Percentiles rank a stretch among this genome's conserved stretches.
These are phyloP conservation scores for Trametes meyenii DNA, from an alignment of 768 basidiomycete genomes.

Conservation along the genomic window DNA sequence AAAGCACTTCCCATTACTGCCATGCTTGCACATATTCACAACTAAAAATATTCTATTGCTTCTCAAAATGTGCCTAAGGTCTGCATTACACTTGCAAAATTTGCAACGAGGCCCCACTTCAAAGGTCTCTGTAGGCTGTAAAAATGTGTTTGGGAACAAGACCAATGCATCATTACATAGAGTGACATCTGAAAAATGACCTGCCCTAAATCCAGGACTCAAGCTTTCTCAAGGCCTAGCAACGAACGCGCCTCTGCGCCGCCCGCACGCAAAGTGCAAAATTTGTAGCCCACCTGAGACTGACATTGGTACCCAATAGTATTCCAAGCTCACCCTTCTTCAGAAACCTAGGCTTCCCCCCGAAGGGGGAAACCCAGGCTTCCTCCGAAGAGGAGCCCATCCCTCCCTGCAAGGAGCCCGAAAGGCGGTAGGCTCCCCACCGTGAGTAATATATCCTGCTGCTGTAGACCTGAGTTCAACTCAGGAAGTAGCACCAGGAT, in stretches of 20 bases:
- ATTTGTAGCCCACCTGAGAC: not conserved
- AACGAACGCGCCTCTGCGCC: not conserved
- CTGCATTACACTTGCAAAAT: too few species aligned
- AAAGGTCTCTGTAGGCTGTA: too few species aligned
- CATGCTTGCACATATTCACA: too few species aligned
- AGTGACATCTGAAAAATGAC: not conserved
- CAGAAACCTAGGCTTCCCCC: not conserved
- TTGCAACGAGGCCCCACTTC: too few species aligned
- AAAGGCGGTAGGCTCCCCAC: conserved; percentile 6
- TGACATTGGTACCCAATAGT: not conserved
- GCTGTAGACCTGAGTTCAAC: not conserved
- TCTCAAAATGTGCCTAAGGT: too few species aligned
- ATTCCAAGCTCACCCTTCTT: not conserved
- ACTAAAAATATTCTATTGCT: too few species aligned
- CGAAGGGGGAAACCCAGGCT: not conserved
- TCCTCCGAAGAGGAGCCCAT: conserved; percentile 10
- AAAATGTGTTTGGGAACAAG: too few species aligned
- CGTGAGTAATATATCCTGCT: not conserved
- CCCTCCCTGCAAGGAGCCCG: conserved; percentile 7
- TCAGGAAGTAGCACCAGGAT: not conserved
- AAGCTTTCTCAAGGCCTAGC: not conserved
- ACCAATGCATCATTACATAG: too few species aligned
- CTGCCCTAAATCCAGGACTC: not conserved
- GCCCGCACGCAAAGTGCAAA: too few species aligned
- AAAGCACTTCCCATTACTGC: too few species aligned